Evolutionary conservation across 2,329 filamentous ascomycete species (phyloP), one percentile per base, ranked within the genome.

Genomic region (Salinomyces thailandicus): DNA sequence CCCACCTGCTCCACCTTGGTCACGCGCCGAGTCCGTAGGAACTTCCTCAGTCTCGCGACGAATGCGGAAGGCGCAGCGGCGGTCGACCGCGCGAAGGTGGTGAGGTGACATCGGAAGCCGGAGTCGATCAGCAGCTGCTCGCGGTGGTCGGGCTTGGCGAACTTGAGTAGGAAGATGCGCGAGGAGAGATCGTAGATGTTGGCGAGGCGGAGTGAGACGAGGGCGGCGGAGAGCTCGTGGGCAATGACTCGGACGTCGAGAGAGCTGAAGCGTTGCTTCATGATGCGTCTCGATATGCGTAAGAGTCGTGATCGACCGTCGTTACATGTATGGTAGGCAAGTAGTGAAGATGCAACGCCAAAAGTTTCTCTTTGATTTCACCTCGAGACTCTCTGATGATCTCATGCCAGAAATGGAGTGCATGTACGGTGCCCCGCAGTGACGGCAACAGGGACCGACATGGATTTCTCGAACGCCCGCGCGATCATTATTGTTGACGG

Each of bases 181-280:
- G 86, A 86, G 44, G 85, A 93, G 41, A 98, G 76, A 60, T 98
- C 91, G 66, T 98, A 96, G 59, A 95, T 80, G 58, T 98, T 98
- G 44, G 84, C 77, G 34, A 96, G 74, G 45, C 91, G 83, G 44
- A 96, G 71, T 41, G 77, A 76, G 40, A 81, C 75, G 36, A 98
- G 72, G 46, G 72, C 75, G 45, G 74, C 68, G 41, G 85, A 80
- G 44, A 98, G 81, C 72, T 98, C 91, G 59, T 93, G 85, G 38
- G 86, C 82, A 57, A 96, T 93, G 62, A 93, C 78, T 67, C 80
- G 81, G 52, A 85, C 79, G 56, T 85, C 81, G 39, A 85, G 60
- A n/a, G 81, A 85, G 9, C 80, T 85, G 59, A 84, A 85, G 49
- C 81, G 68, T 59, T 85, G 81, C 69, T 85, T 85, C 81, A 85